phyloP scores from a whole-genome alignment of 1,284 basidiomycete species.

The Malassezia arunalokei region DNA sequence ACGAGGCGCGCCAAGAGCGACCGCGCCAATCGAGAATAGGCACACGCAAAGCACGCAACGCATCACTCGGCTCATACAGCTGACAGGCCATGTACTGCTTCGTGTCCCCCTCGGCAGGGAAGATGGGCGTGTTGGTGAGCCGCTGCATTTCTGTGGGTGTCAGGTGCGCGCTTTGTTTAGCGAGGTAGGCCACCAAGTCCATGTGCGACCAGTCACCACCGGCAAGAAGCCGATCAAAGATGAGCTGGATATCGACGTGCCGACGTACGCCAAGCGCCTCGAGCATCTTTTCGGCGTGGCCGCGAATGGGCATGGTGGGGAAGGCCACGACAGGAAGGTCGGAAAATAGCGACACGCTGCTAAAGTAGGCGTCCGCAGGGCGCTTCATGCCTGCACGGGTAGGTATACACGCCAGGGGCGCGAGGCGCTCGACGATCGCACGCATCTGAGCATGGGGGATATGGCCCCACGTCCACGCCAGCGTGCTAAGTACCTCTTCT shows the following conservation, averaged over 20 bases:
- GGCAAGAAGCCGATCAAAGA: slow-evolving; percentile 48
- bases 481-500: slow-evolving; percentile 62
- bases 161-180: slow-evolving; percentile 66
- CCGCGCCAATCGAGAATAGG: slow-evolving; percentile 79
- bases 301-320: slow-evolving; percentile 59
- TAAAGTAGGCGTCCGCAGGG: slow-evolving; percentile 73
- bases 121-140: slow-evolving; percentile 64
- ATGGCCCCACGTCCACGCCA: slow-evolving; percentile 67
- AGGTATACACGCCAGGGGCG: slow-evolving; percentile 63
- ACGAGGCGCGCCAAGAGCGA: slow-evolving; percentile 34
- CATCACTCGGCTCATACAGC: slow-evolving; percentile 66
- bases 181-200: slow-evolving; percentile 52
- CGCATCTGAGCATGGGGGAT: slow-evolving; percentile 55
- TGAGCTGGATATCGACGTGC: slow-evolving; percentile 58
- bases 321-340: slow-evolving; percentile 67
- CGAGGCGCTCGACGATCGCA: slow-evolving; percentile 55
- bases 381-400: slow-evolving; percentile 64
- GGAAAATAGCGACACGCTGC: slow-evolving; percentile 72
- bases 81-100: slow-evolving; percentile 34
- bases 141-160: slow-evolving; percentile 59
- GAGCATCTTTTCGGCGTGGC: slow-evolving; percentile 64
- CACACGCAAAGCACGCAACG: slow-evolving; percentile 61
- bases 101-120: slow-evolving; percentile 55
- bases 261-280: slow-evolving; percentile 69
- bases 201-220: slow-evolving; percentile 48